phyloP scores from a whole-genome alignment of 257 asterid genomes.

The Gentiana dahurica region DNA sequence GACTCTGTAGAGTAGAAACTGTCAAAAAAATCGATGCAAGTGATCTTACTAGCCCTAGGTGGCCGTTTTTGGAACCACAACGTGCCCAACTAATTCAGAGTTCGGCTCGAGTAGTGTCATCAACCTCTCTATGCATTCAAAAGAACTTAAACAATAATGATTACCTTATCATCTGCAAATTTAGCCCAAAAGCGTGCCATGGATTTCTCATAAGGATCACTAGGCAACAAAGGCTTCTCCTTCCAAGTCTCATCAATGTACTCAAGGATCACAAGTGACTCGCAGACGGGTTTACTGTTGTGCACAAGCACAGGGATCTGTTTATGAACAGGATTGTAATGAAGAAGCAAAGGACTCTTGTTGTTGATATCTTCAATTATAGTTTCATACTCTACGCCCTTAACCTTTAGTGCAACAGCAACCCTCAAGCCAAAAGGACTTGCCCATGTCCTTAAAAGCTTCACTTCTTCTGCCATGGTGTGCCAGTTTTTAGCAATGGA shows the following conservation, averaged over 20 bases:
- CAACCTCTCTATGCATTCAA: no score
- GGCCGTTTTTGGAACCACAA: no score
- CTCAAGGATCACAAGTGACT: conserved; percentile 70
- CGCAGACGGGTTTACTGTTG: conserved; percentile 57
- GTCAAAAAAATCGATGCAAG: no score
- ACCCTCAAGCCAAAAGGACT: conserved; percentile 47
- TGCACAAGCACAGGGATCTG: conserved; percentile 62
- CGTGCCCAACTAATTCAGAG: no score
- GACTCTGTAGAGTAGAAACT: no score
- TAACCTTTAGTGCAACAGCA: conserved; percentile 47
- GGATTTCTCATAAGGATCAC: conserved; percentile 54
- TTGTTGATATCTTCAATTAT: conserved; percentile 38
- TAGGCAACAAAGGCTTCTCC: conserved; percentile 48
- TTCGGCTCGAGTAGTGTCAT: no score
- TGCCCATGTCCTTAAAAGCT: conserved; percentile 63
- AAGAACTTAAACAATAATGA: no score
- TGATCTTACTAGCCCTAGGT: no score
- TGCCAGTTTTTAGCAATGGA: background rate
- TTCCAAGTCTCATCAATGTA: conserved; percentile 66
- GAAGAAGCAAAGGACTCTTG: conserved; percentile 46
- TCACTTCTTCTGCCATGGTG: conserved; percentile 55
- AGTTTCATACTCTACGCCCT: conserved; percentile 40
- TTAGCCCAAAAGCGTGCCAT: conserved; percentile 65
- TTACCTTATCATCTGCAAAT: conserved; percentile 61
- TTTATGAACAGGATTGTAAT: conserved; percentile 47